A percentile compares a stretch with the other conserved stretches of the same genome.
These are phyloP conservation scores for Diaporthe destruens DNA, from an alignment of 2,329 filamentous ascomycete species.

Conservation along the genomic window DNA sequence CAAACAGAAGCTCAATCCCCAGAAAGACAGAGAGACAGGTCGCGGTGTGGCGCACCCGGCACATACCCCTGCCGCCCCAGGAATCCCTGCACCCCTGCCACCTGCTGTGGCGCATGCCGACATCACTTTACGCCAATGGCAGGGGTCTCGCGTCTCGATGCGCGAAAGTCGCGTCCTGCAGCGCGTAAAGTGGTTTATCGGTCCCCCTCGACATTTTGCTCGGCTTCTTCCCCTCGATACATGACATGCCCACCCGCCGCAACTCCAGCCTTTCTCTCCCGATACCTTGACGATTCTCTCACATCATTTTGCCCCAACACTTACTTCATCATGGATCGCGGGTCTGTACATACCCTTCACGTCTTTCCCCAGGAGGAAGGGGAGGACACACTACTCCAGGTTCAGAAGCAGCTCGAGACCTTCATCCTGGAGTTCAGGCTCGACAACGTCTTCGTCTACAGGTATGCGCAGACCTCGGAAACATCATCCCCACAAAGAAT, in stretches of 20 bases:
- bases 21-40: slow-evolving; percentile 11
- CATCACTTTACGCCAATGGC: background rate
- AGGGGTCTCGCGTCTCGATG: slow-evolving; percentile 30
- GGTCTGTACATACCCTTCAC: slow-evolving; percentile 87
- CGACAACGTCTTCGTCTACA: slow-evolving; percentile 95
- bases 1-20: slow-evolving; percentile 35
- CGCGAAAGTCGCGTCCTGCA: slow-evolving; percentile 29
- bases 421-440: slow-evolving; percentile 96
- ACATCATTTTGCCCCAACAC: background rate
- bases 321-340: slow-evolving; percentile 77
- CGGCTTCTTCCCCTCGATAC: slow-evolving; percentile 21
- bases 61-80: background rate
- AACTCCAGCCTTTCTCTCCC: slow-evolving; percentile 7
- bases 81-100: background rate
- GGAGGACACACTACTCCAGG: slow-evolving; percentile 77
- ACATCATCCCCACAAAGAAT: no score
- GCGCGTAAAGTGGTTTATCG: slow-evolving; percentile 32
- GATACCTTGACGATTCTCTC: background rate
- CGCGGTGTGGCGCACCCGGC: slow-evolving; percentile 28
- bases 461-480: slow-evolving; percentile 64
- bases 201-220: slow-evolving; percentile 32
- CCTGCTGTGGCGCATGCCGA: slow-evolving; percentile 22
- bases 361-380: slow-evolving; percentile 78
- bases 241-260: slow-evolving; percentile 24
- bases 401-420: slow-evolving; percentile 84